A percentile compares a stretch with the other conserved stretches of the same genome.
Conservation (phyloP, 1,284 basidiomycete genomes). For the Cryptococcus sp. region DNA sequence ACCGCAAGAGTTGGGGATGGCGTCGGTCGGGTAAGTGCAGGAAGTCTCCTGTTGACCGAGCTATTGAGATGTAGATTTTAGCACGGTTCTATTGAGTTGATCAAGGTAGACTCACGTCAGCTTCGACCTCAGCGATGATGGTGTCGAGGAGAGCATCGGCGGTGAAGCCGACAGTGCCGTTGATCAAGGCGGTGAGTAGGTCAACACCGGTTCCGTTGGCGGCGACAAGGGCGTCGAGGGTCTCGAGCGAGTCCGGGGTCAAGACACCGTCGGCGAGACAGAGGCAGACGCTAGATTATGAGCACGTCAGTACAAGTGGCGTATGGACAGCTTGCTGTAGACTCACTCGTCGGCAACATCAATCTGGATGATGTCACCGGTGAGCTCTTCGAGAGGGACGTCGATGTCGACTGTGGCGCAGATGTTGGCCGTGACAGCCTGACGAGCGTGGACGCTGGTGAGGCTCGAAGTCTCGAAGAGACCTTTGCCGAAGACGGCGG, state of each 20-base stretch:
- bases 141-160: neutral
- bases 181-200: neutral
- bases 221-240: neutral
- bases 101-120: neutral
- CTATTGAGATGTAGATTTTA: neutral
- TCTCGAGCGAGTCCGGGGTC: conserved; percentile 5
- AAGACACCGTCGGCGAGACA: conserved; percentile 12
- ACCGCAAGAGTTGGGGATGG: conserved; percentile 8
- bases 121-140: neutral
- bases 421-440: neutral
- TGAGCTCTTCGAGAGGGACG: conserved; percentile 1
- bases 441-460: neutral
- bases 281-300: conserved; percentile 7
- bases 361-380: neutral
- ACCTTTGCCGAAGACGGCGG: no score
- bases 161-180: conserved; percentile 1
- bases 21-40: conserved; percentile 3
- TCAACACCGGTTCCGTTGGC: conserved; percentile 1
- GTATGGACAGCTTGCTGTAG: neutral
- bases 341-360: conserved; percentile 3
- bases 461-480: no score
- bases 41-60: neutral
- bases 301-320: neutral
- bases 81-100: neutral
- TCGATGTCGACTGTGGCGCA: neutral